Conservation (phyloP, 2,329 filamentous ascomycete genomes). For the Cladophialophora chaetospira region DNA sequence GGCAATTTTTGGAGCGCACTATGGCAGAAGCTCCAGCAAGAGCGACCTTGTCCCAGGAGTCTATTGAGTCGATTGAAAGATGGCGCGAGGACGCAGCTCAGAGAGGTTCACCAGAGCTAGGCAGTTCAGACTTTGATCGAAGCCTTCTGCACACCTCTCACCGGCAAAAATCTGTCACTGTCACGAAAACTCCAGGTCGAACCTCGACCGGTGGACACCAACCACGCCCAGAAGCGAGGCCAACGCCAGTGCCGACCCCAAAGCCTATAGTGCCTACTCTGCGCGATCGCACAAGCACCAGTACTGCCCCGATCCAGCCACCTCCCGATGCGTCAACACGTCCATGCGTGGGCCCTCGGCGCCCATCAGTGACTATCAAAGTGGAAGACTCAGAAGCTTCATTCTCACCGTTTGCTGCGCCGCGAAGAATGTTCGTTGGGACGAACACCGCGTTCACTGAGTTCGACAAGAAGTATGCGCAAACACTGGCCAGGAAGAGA, state of each 20-base stretch:
- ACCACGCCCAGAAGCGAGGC: neutral
- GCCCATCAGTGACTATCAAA: too few species aligned
- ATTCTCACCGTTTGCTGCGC: neutral
- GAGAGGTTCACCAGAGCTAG: slow-evolving; percentile 17
- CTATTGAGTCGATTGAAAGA: slow-evolving; percentile 36
- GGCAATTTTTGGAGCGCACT: neutral
- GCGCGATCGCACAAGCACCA: neutral
- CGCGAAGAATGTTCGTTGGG: neutral
- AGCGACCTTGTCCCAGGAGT: slow-evolving; percentile 11
- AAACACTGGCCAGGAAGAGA: neutral
- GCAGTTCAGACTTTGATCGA: slow-evolving; percentile 15
- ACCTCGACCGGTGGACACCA: neutral
- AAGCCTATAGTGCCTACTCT: neutral
- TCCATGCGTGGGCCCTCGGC: neutral
- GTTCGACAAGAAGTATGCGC: slow-evolving; percentile 4
- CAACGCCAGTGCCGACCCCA: neutral
- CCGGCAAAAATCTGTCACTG: neutral
- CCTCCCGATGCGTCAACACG: neutral
- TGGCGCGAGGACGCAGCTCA: slow-evolving; percentile 8
- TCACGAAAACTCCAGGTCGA: neutral
- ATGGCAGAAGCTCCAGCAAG: neutral
- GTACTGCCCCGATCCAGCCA: neutral
- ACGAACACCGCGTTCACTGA: slow-evolving; percentile 8
- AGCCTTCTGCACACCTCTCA: neutral
- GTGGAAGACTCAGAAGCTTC: too few species aligned